Percentiles rank a stretch among this genome's conserved stretches.
These are phyloP conservation scores for Trypanosoma avium DNA, from an alignment of 208 protist species.

Conservation along the genomic window DNA sequence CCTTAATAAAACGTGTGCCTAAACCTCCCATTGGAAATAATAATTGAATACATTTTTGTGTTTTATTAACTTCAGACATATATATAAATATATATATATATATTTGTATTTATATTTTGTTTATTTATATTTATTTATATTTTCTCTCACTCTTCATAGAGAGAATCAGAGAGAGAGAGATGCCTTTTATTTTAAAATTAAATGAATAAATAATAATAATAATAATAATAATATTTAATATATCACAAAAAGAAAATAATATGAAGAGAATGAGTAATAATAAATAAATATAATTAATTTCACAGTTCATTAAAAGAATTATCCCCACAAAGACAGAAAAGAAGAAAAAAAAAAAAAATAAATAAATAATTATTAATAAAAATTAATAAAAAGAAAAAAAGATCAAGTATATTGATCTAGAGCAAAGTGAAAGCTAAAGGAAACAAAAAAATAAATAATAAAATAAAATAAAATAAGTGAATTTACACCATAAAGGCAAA, in stretches of 20 bases:
- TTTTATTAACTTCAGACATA: background rate
- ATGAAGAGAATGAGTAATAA: background rate
- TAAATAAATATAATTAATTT: conserved; percentile 23
- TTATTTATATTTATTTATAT: too few species aligned
- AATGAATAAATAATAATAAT: too few species aligned
- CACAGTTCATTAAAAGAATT: too few species aligned
- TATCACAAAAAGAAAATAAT: background rate
- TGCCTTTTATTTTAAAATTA: too few species aligned
- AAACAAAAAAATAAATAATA: conserved; percentile 5
- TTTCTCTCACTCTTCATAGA: too few species aligned
- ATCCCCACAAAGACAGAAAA: background rate
- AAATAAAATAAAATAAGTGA: too few species aligned
- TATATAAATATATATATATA: background rate
- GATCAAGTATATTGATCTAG: background rate
- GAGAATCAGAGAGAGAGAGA: too few species aligned
- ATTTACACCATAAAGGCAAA: too few species aligned
- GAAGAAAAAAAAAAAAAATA: background rate
- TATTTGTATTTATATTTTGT: background rate
- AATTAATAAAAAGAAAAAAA: conserved; percentile 3
- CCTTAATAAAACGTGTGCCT: background rate
- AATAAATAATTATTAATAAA: background rate
- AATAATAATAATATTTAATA: too few species aligned
- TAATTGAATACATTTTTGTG: background rate
- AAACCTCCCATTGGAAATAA: background rate
- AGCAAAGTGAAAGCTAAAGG: background rate